A percentile compares a stretch with the other conserved stretches of the same genome.
Evolutionary conservation across 1,284 basidiomycete species (phyloP).

Genomic region (Coniferiporia weirii): DNA sequence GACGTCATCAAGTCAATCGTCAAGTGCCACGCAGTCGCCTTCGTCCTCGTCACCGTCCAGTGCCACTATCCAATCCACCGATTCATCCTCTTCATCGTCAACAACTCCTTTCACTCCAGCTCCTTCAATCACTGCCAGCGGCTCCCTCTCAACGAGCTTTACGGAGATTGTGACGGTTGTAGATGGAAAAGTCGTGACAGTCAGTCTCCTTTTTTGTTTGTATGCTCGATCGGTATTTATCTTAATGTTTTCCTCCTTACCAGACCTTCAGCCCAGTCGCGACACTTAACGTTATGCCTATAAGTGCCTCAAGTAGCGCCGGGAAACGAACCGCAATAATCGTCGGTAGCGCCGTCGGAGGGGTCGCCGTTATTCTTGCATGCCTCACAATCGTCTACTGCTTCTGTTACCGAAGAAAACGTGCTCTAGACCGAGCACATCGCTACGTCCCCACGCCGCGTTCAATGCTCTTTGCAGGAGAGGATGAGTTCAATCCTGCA

Average conservation of each 20-base stretch:
- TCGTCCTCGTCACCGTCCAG: neutral
- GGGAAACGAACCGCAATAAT: constrained; percentile 37
- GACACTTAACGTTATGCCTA: constrained; percentile 19
- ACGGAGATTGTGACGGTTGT: constrained; percentile 10
- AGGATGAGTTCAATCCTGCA: constrained; percentile 37
- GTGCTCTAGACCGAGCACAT: constrained; percentile 29
- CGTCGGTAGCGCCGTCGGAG: constrained; percentile 42
- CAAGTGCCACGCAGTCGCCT: neutral
- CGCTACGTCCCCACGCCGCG: constrained; percentile 34
- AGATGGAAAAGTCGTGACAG: constrained; percentile 13
- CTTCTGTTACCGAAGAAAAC: constrained; percentile 38
- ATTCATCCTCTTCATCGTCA: neutral
- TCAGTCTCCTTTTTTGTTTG: constrained; percentile 2
- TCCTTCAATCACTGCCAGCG: neutral
- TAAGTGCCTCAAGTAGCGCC: constrained; percentile 10
- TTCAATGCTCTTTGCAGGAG: constrained; percentile 38
- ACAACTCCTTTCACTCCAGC: neutral
- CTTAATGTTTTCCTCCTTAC: neutral
- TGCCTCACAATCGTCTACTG: constrained; percentile 35
- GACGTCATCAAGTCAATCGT: neutral
- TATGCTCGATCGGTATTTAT: neutral
- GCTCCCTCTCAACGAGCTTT: constrained; percentile 12
- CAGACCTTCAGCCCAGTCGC: constrained; percentile 27
- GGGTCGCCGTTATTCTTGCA: constrained; percentile 32
- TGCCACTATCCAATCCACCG: neutral